Conservation (phyloP, 148 eudicot species). For the Heliosperma pusillum region DNA sequence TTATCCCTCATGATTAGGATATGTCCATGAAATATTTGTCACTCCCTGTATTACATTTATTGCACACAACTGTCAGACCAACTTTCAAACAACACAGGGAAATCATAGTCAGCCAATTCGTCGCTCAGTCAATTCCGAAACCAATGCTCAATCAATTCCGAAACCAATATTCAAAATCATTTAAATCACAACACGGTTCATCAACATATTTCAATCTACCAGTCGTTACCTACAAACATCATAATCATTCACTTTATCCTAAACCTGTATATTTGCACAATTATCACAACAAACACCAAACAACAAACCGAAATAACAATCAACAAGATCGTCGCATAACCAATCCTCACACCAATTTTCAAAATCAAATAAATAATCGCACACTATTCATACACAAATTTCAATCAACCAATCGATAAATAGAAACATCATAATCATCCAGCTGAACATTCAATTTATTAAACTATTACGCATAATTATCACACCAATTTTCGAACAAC, state of each 20-base stretch:
- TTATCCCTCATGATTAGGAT: no score
- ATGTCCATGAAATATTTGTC: no score
- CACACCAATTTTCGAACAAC: no score
- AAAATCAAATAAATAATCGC: not conserved
- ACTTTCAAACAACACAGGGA: not conserved
- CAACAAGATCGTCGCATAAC: not conserved
- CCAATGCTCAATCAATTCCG: no score
- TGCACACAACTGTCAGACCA: not conserved
- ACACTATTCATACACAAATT: not conserved
- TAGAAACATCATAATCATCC: not conserved
- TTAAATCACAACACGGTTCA: no score
- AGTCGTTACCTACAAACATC: not conserved
- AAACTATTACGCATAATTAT: no score
- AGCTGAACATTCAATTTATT: not conserved
- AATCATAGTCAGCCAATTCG: not conserved
- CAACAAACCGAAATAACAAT: not conserved
- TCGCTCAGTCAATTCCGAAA: not conserved
- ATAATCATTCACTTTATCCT: not conserved
- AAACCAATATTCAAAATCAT: no score
- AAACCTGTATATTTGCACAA: no score
- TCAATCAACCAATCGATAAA: not conserved
- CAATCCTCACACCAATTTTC: not conserved
- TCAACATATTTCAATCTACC: not conserved
- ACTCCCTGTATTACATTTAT: no score
- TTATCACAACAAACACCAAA: not conserved